Conservation (phyloP, 345 rosid species). For the Durio zibethinus region DNA sequence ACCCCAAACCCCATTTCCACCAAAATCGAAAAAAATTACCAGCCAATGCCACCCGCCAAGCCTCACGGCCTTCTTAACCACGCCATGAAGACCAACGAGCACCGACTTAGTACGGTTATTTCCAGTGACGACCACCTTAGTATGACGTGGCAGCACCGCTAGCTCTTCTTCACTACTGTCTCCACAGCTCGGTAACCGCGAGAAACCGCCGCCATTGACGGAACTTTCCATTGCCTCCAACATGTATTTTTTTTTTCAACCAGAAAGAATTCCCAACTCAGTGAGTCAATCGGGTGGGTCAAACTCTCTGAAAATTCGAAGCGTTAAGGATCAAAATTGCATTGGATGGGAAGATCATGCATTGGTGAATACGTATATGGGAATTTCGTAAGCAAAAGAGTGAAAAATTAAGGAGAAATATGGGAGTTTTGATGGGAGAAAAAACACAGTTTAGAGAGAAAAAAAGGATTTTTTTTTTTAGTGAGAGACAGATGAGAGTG, state of each 20-base stretch:
- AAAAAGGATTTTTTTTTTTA: conserved; percentile 31
- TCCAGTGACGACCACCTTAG: conserved; percentile 92
- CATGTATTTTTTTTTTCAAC: conserved; percentile 42
- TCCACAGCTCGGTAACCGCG: conserved; percentile 74
- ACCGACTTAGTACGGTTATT: conserved; percentile 98
- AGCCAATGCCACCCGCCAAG: conserved; percentile 99
- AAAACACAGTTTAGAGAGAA: conserved; percentile 40
- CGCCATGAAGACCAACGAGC: conserved; percentile 92
- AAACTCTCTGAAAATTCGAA: conserved; percentile 14
- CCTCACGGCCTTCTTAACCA: conserved; percentile 94
- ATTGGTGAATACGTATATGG: conserved; percentile 43
- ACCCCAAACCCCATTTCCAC: not conserved
- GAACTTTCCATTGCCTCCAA: conserved; percentile 68
- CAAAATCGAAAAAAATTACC: conserved; percentile 34
- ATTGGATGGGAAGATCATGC: conserved; percentile 45
- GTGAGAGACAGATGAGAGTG: conserved; percentile 33
- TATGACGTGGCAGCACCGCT: conserved; percentile 87
- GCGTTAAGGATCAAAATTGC: conserved; percentile 25
- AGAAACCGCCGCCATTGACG: conserved; percentile 66
- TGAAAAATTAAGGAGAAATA: conserved; percentile 23
- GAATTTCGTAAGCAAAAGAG: conserved; percentile 22
- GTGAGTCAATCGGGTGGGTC: not conserved
- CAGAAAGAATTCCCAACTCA: conserved; percentile 1
- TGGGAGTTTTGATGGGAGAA: conserved; percentile 39
- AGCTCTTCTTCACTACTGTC: conserved; percentile 91